These are phyloP conservation scores for Aspergillus avenaceus DNA, from an alignment of 495 filamentous ascomycete species.

Conservation along the genomic window DNA sequence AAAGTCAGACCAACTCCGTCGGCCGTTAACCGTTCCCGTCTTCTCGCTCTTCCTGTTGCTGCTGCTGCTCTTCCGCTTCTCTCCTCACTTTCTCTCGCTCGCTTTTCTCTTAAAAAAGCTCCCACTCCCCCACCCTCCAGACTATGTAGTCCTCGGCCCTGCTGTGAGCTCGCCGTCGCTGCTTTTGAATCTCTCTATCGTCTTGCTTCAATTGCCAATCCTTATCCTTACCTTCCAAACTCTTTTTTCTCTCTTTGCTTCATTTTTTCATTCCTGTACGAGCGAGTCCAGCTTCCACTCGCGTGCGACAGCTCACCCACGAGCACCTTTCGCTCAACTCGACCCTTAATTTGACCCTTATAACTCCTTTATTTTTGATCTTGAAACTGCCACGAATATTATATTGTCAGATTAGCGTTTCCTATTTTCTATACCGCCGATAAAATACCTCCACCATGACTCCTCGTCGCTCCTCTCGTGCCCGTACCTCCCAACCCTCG, in stretches of 20 bases:
- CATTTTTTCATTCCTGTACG: conserved; percentile 8
- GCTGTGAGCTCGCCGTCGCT: conserved; percentile 33
- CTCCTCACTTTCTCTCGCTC: conserved; percentile 21
- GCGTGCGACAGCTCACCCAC: conserved; percentile 27
- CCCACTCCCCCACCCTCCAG: conserved; percentile 31
- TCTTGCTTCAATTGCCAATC: conserved; percentile 27
- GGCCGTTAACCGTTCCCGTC: background rate
- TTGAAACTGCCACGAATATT: background rate
- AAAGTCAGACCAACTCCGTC: too few species aligned
- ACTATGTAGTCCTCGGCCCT: conserved; percentile 47
- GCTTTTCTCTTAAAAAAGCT: conserved; percentile 21
- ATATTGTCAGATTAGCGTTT: background rate
- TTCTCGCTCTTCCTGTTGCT: conserved; percentile 24
- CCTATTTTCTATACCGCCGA: background rate
- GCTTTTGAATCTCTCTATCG: conserved; percentile 16
- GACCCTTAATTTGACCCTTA: background rate
- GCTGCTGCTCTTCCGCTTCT: conserved; percentile 20
- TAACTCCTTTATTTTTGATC: background rate
- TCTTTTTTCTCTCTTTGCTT: conserved; percentile 20
- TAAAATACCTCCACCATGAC: conserved; percentile 44
- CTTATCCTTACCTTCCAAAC: conserved; percentile 18
- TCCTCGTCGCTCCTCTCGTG: conserved; percentile 87
- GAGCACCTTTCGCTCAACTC: conserved; percentile 11
- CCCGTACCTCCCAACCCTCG: conserved; percentile 74
- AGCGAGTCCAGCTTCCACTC: conserved; percentile 19